Percentiles rank a stretch among this genome's conserved stretches.
These are phyloP conservation scores for Monosiga brevicollis DNA, from an alignment of 78 protist genomes.

Conservation along the genomic window DNA sequence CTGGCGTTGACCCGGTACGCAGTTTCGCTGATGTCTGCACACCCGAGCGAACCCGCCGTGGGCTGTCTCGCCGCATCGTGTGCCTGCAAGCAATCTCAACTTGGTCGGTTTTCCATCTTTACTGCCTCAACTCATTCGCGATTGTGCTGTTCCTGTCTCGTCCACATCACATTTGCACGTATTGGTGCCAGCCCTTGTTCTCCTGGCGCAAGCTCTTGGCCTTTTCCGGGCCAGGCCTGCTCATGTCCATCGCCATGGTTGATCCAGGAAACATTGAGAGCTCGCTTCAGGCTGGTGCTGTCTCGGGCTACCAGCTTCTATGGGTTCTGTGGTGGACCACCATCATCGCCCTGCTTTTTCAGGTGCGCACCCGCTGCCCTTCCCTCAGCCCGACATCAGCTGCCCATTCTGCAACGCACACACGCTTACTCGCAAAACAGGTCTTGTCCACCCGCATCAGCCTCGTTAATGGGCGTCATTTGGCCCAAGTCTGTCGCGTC, in stretches of 20 bases:
- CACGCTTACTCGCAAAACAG: neutral
- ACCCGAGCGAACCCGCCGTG: no score
- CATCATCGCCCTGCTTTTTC: neutral
- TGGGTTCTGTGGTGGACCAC: neutral
- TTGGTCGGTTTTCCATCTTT: no score
- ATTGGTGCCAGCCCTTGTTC: constrained; percentile 28
- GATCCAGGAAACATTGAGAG: constrained; percentile 67
- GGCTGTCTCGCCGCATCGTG: no score
- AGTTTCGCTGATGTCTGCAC: no score
- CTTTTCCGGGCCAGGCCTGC: constrained; percentile 65
- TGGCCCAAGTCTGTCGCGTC: constrained; percentile 55
- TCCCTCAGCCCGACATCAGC: no score
- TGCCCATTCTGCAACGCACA: neutral
- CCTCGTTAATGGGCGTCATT: neutral
- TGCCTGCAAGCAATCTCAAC: no score
- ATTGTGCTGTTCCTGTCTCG: no score
- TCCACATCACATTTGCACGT: no score
- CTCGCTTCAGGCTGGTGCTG: constrained; percentile 5
- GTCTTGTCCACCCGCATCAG: neutral
- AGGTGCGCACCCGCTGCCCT: no score
- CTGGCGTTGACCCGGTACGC: no score
- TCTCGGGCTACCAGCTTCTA: neutral
- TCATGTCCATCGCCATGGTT: constrained; percentile 65
- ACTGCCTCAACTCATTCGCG: no score
- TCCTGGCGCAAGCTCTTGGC: constrained; percentile 42